Evolutionary conservation across 371 early-diverging fungal genomes (phyloP).

Genomic region (Batkoa obscura): DNA sequence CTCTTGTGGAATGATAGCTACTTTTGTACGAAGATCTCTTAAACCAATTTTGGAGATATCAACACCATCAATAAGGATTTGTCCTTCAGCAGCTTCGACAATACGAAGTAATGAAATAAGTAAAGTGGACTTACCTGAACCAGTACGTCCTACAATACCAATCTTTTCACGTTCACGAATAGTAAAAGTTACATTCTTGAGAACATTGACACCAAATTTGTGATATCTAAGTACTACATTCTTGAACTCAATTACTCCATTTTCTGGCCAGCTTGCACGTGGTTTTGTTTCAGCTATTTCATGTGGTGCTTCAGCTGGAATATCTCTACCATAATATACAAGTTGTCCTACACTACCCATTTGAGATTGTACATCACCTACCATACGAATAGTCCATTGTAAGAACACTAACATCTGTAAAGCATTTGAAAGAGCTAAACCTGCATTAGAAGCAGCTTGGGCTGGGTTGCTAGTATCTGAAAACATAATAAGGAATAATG

Average conservation of each 20-base stretch:
- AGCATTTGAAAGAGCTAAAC: slow-evolving; percentile 27
- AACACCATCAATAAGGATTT: slow-evolving; percentile 40
- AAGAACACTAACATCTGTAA: slow-evolving; percentile 46
- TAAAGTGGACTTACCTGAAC: slow-evolving; percentile 34
- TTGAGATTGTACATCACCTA: slow-evolving; percentile 30
- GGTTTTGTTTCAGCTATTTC: slow-evolving; percentile 13
- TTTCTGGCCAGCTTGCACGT: neutral
- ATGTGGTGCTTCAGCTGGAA: slow-evolving; percentile 26
- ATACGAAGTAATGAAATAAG: slow-evolving; percentile 36
- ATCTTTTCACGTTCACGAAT: slow-evolving; percentile 34
- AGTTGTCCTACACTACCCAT: slow-evolving; percentile 33
- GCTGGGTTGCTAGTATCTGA: slow-evolving; percentile 4
- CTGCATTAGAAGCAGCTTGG: slow-evolving; percentile 14
- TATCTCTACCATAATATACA: slow-evolving; percentile 27
- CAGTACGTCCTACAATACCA: slow-evolving; percentile 40
- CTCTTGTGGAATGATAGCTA: slow-evolving; percentile 50
- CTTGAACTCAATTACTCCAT: slow-evolving; percentile 30
- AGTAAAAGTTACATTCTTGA: slow-evolving; percentile 30
- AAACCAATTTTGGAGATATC: slow-evolving; percentile 33
- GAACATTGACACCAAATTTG: slow-evolving; percentile 34
- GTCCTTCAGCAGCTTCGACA: slow-evolving; percentile 37
- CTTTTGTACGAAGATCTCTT: slow-evolving; percentile 28
- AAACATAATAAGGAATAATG: slow-evolving; percentile 28
- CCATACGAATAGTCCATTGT: slow-evolving; percentile 41
- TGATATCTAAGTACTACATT: slow-evolving; percentile 33